Base-by-base conservation (phyloP, 805 yeast species). In the Dipodascus geniculatus region DNA sequence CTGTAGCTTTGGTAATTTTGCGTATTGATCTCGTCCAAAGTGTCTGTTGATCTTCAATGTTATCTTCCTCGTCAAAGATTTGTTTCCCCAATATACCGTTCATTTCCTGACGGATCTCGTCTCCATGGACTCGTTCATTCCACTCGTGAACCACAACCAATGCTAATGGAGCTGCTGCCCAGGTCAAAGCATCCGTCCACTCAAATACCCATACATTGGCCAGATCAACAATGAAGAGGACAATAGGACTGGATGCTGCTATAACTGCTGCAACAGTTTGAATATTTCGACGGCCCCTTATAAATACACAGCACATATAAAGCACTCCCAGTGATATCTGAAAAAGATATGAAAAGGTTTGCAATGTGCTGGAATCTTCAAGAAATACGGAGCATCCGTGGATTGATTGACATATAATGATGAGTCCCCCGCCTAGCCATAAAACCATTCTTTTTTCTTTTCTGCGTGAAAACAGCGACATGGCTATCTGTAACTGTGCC, bases 111-210 rank as follows among this genome's bases (percentile, higher is more conserved):
- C 70, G 71, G 57, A 79, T 77, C 67, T 80, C 81, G 42, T 82
- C 65, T 11, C 76, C 71, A 51, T 77, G 76, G 53, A 83, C 74
- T 57, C 85, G 73, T 61, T 84, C 85, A 56, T 84, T 76, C 91
- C 95, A 87, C 66, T 86, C 95, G 93, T 93, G 85, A 0, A 86
- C 86, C 8, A 83, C 74, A 3, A 84, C 84, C 24, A 87, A 84
- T 35, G 87, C 77, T 20, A 83, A 72, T 6, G 85, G 77, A 63
- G 82, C 83, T 16, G 83, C 77, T 1, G 85, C 82, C 17, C 86
- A 77, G 48, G 84, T 82, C 66, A 85, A 84, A 48, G 85, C 71
- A 62, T 85, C 91, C 20, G 88, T 80, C 51, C 85, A 71, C 57
- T 82, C 85, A 55, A 77, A 77, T 16, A 82, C 81, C 85, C 89